Evolutionary conservation across 345 rosid genomes (phyloP), one percentile per base, ranked within the genome.

Genomic region (Populus nigra): DNA sequence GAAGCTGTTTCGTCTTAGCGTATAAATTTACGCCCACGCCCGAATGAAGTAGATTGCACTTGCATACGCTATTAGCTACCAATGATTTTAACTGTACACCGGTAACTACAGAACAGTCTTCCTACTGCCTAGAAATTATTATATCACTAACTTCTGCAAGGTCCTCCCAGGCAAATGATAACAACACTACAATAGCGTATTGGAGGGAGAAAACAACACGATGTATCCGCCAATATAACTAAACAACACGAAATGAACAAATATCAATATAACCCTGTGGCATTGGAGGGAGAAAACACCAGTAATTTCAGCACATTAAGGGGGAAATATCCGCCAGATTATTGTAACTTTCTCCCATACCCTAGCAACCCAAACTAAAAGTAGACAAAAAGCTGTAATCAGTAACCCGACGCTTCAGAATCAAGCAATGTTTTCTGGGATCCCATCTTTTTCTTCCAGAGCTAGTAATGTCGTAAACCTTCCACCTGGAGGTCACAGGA

Each of bases 391-490:
- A 2, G 6, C 29, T 49, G 13, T 25, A 8, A 31, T 25, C 38
- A 25, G 39, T 68, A 55, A 15, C n/a, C 39, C 3, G 1, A 55
- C 27, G 68, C 69, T 59, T 39, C 59, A 5, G 23, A 69, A 77
- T 17, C 80, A 27, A 36, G 27, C 63, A 23, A 8, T 33, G 17
- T 53, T n/a, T 25, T 22, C 22, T 6, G 47, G 5, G 18, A 33
- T 31, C 27, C 68, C 50, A 66, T 49, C n/a, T 18, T 66, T 33
- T 35, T 74, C 77, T 74, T 74, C 33, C 31, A 59, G 16, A 73
- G 76, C 67, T 59, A 45, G 27, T 17, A 33, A 27, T 36, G 66
- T 36, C 23, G 25, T 10, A 45, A 55, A 63, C 57, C 57, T 35
- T 36, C n/a, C 27, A 35, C 73, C 73, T 69, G 73, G 17, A 65